Conservation (phyloP, 164 flowering plant genomes). For the Malania oleifera region DNA sequence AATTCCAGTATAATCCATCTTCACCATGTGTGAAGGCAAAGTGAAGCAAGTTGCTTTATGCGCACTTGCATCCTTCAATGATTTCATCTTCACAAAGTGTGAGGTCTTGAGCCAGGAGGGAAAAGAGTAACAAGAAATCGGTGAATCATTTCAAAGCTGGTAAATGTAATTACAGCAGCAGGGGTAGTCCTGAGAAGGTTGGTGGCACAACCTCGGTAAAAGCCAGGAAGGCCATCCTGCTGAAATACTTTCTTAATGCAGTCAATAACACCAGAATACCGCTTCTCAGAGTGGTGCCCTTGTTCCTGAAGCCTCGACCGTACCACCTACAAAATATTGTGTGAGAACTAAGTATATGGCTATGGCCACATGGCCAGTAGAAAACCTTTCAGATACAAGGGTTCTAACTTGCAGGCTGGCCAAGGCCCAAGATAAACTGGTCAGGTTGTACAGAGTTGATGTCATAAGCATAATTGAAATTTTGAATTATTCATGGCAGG, state of each 20-base stretch:
- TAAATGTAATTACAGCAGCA: conserved; percentile 93
- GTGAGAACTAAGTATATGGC: no score
- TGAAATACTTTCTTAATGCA: conserved; percentile 71
- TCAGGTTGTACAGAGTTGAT: no score
- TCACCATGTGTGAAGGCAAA: background rate
- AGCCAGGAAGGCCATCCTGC: conserved; percentile 77
- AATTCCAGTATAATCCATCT: no score
- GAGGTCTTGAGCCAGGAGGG: conserved; percentile 56
- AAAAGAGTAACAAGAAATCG: conserved; percentile 49
- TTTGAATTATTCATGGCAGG: no score
- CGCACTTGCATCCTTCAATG: background rate
- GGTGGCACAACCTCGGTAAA: conserved; percentile 96
- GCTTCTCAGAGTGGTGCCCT: conserved; percentile 79
- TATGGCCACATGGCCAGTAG: no score
- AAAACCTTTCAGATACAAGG: no score
- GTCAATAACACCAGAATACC: conserved; percentile 76
- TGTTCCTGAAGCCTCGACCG: conserved; percentile 95
- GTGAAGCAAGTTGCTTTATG: background rate
- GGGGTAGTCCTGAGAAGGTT: conserved; percentile 90
- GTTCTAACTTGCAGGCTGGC: no score
- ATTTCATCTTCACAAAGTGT: conserved; percentile 29
- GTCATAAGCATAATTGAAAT: no score
- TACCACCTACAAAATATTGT: conserved; percentile 51
- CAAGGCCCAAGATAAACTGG: no score
- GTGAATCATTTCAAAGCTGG: conserved; percentile 98